A percentile compares a stretch with the other conserved stretches of the same genome.
Conservation (phyloP, 495 filamentous ascomycete species). For the Aspergillus sparsus region DNA sequence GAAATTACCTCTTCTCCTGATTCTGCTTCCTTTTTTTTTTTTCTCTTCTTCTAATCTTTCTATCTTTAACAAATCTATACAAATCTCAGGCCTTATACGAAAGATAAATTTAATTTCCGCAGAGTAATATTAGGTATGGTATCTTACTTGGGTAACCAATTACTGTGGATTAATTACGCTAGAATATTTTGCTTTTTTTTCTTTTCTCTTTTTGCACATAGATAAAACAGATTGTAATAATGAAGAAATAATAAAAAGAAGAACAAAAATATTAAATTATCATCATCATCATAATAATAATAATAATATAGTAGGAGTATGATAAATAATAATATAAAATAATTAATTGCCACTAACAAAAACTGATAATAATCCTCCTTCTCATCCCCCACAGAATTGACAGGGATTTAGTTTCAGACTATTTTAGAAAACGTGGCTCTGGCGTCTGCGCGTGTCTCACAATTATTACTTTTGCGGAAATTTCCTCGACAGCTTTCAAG, state of each 20-base stretch:
- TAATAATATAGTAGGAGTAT: background rate
- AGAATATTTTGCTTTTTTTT: too few relatives aligned
- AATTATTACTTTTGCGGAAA: constrained; percentile 15
- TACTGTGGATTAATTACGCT: too few relatives aligned
- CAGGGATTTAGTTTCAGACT: constrained; percentile 16
- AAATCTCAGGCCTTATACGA: background rate
- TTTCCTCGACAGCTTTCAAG: constrained; percentile 1
- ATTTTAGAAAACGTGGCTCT: constrained; percentile 18
- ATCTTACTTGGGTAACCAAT: too few relatives aligned
- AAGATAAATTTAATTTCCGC: background rate
- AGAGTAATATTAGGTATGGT: background rate
- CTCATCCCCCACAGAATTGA: constrained; percentile 14
- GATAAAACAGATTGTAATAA: too few relatives aligned
- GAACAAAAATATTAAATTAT: too few relatives aligned
- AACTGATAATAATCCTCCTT: background rate
- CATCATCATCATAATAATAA: too few relatives aligned
- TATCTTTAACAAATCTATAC: background rate
- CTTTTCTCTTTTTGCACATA: too few relatives aligned
- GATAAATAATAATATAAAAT: background rate
- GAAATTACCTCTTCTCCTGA: background rate
- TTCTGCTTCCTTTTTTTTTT: background rate
- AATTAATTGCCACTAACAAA: background rate
- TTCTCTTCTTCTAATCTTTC: background rate
- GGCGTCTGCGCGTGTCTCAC: constrained; percentile 17
- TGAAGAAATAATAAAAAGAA: too few relatives aligned